These are phyloP conservation scores for Tricholoma flavovirens DNA, from an alignment of 768 basidiomycete species.

Conservation along the genomic window DNA sequence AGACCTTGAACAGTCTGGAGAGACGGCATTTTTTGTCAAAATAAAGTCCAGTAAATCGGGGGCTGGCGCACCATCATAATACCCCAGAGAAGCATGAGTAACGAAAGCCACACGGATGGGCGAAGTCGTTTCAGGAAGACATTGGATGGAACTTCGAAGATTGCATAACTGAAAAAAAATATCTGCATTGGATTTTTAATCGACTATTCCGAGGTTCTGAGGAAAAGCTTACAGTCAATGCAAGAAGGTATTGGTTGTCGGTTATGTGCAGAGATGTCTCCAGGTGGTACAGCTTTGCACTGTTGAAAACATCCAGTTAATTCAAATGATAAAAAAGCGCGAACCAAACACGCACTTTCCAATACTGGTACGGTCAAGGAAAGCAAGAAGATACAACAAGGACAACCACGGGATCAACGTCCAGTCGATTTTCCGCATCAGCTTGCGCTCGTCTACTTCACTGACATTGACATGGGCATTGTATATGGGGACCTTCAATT, in stretches of 20 bases:
- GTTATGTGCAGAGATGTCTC: constrained; percentile 52
- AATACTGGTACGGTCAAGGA: constrained; percentile 48
- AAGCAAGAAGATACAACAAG: constrained; percentile 71
- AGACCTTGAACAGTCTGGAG: constrained; percentile 64
- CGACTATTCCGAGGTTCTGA: constrained; percentile 10
- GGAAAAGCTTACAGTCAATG: constrained; percentile 42
- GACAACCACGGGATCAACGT: constrained; percentile 69
- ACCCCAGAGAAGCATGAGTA: constrained; percentile 71
- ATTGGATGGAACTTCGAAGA: constrained; percentile 78
- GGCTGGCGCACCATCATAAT: constrained; percentile 56
- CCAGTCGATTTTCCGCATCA: constrained; percentile 65
- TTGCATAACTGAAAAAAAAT: constrained; percentile 59
- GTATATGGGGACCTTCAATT: constrained; percentile 22
- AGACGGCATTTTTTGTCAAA: constrained; percentile 10
- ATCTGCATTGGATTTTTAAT: constrained; percentile 16
- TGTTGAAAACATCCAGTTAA: constrained; percentile 15
- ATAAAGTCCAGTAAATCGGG: not conserved
- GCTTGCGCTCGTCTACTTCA: constrained; percentile 59
- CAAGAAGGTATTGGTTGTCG: constrained; percentile 60
- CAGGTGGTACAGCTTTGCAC: constrained; percentile 62
- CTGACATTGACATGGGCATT: constrained; percentile 53
- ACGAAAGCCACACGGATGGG: constrained; percentile 73
- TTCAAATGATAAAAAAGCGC: constrained; percentile 13
- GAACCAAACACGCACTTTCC: constrained; percentile 36
- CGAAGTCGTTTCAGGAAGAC: constrained; percentile 66